These are phyloP conservation scores for Saprolegnia diclina DNA, from an alignment of 352 stramenopile genomes.

Conservation along the genomic window DNA sequence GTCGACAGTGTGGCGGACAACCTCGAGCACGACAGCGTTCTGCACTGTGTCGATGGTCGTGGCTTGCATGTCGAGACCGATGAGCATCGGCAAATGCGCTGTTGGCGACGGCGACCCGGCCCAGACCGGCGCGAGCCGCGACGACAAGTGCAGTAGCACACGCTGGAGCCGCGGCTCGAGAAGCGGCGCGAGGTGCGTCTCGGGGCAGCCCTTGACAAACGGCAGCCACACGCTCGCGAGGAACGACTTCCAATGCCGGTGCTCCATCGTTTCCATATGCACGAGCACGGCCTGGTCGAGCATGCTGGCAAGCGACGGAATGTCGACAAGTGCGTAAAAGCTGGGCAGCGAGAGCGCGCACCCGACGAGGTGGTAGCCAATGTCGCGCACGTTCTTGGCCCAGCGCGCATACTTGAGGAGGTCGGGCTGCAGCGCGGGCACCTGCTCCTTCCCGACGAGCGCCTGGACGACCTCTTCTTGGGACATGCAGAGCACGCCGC, in stretches of 20 bases:
- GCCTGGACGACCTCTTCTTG: constrained; percentile 70
- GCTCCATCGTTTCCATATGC: constrained; percentile 59
- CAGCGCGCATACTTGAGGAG: constrained; percentile 64
- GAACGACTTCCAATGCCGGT: constrained; percentile 60
- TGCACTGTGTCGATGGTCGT: constrained; percentile 41
- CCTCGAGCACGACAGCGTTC: constrained; percentile 53
- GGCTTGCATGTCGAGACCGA: constrained; percentile 23
- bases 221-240: constrained; percentile 66
- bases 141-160: constrained; percentile 50
- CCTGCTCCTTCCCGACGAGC: constrained; percentile 62
- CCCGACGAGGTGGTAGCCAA: constrained; percentile 70
- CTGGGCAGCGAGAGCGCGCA: constrained; percentile 44
- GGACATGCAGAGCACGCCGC: constrained; percentile 63
- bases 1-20: constrained; percentile 60
- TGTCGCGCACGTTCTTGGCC: constrained; percentile 75
- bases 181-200: constrained; percentile 50
- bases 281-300: constrained; percentile 62
- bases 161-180: constrained; percentile 52
- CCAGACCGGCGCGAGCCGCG: constrained; percentile 47
- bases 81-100: not conserved
- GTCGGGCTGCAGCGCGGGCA: constrained; percentile 41
- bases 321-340: constrained; percentile 50
- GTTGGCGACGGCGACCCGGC: constrained; percentile 26
- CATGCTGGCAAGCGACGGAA: constrained; percentile 28
- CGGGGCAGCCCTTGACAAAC: constrained; percentile 63